Evolutionary conservation across 306 rosid genomes (phyloP), one percentile per base, ranked within the genome.

Genomic region (Boehmeria nivea): DNA sequence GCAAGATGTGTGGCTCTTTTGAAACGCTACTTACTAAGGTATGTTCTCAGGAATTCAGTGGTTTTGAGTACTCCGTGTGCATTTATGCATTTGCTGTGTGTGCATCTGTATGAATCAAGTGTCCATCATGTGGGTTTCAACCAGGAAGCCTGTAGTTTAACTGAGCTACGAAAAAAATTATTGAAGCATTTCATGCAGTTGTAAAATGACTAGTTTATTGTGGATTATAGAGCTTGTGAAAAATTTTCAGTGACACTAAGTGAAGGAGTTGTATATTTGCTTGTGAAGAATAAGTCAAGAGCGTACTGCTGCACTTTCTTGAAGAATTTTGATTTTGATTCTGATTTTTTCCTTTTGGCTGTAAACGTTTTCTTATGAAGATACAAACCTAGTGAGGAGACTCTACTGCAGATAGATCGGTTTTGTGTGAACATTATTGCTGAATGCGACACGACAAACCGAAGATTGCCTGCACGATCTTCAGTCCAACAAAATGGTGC

Each of bases 21-120:
- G 72, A 87, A 93, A 75, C 95, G 96, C 72, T 81, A 85, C 69
- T 89, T 93, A 48, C 72, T 93, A 66, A 76, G 99, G 99, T 93
- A 78, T 66, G 84, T 72, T 69, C 51, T 64, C 62, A 61, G 46
- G 51, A 43, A 19, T 64, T 71, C 64, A 8, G 16, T 40, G 6
- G 17, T 10, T 40, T 40, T 14, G 17, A 40, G 17, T 12, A 3
- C 58, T 68, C 23, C 34, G 11, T 59, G 37, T 9, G 24, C 47
- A 18, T 43, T 14, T 24, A 4, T 42, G 9, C 7, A n/a, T 15
- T 40, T 58, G 23, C 14, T 16, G 1, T 18, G 57, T 5, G 6
- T 25, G 39, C 57, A 25, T 26, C 17, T 6, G 17, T 28, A 51
- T 51, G 20, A 51, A 54, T 31, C 25, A 54, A 33, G 43, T 9